Conservation (phyloP, 306 rosid species). For the Inga oerstediana region DNA sequence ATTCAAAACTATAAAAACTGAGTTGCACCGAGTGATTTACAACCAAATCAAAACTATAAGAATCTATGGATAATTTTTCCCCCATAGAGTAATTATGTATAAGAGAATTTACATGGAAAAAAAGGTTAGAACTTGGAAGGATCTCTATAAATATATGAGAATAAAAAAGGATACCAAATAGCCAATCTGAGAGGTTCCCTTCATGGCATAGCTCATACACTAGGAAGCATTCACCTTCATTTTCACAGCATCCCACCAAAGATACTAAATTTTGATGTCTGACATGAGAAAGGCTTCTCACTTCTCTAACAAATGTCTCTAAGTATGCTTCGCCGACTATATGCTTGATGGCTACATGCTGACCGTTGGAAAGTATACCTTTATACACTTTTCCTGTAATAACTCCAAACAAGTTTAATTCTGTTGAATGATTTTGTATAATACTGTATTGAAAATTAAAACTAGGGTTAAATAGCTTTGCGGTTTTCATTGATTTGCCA, state of each 20-base stretch:
- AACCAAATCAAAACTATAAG: no score
- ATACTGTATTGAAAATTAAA: background rate
- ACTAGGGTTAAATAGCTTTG: background rate
- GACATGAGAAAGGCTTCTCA: constrained; percentile 62
- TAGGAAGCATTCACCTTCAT: constrained; percentile 60
- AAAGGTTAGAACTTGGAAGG: background rate
- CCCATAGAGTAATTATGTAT: background rate
- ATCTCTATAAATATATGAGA: background rate
- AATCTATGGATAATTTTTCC: no score
- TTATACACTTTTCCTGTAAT: constrained; percentile 60
- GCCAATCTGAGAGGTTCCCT: constrained; percentile 74
- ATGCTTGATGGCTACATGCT: constrained; percentile 65
- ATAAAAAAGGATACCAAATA: constrained; percentile 49
- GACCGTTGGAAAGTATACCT: constrained; percentile 57
- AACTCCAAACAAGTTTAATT: background rate
- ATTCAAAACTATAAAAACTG: no score
- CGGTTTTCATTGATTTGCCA: background rate
- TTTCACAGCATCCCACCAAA: constrained; percentile 53
- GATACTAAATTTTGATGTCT: constrained; percentile 63
- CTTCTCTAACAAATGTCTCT: constrained; percentile 67
- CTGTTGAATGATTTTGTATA: background rate
- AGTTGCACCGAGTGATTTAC: no score
- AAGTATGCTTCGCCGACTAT: constrained; percentile 54
- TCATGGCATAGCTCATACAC: constrained; percentile 70
- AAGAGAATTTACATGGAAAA: background rate